phyloP scores from a whole-genome alignment of 1,139 yeast species.

The Diutina rugosa region DNA sequence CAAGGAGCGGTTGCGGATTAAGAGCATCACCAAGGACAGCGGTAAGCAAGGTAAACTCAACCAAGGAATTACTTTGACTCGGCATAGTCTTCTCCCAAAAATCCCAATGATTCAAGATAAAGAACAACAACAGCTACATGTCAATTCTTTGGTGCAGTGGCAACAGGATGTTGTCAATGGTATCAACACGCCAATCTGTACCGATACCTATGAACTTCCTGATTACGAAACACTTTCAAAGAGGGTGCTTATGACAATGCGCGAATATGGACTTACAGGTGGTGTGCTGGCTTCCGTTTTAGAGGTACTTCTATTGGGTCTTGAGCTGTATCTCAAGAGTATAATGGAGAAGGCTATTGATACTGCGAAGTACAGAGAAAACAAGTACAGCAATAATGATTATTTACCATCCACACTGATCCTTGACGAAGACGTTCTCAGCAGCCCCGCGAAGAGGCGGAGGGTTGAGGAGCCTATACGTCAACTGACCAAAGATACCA shows the following conservation, averaged over 20 bases:
- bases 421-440: not conserved
- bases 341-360: constrained; percentile 69
- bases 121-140: constrained; percentile 34
- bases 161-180: constrained; percentile 89
- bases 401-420: constrained; percentile 10
- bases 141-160: constrained; percentile 64
- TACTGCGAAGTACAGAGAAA: constrained; percentile 46
- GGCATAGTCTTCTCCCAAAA: constrained; percentile 78
- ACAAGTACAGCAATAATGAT: constrained; percentile 37
- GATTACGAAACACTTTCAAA: constrained; percentile 60
- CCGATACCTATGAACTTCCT: constrained; percentile 74
- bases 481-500: constrained; percentile 14
- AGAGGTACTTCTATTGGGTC: constrained; percentile 65
- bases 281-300: constrained; percentile 60
- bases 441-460: not conserved
- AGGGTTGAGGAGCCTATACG: not conserved
- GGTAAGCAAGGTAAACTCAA: constrained; percentile 67
- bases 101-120: constrained; percentile 68
- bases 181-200: constrained; percentile 70
- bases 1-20: constrained; percentile 74
- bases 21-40: constrained; percentile 69
- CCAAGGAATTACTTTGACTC: constrained; percentile 67
- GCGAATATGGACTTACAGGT: constrained; percentile 89
- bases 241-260: constrained; percentile 69
- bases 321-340: constrained; percentile 67